Conservation (phyloP, 164 flowering plant species). For the Liquidambar formosana region DNA sequence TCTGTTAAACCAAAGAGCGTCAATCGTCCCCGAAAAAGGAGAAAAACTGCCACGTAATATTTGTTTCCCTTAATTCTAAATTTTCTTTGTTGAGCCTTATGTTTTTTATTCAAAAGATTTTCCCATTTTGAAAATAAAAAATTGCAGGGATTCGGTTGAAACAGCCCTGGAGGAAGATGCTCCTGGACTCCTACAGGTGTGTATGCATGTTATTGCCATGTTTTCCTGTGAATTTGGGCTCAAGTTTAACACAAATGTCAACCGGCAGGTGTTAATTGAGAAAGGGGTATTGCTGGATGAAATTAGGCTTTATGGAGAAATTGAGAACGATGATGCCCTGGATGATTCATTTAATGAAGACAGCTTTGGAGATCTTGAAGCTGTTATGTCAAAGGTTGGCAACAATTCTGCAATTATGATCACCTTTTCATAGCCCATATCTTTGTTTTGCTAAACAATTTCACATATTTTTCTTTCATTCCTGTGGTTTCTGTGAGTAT, state of each 20-base stretch:
- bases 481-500: background rate
- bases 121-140: constrained; percentile 1
- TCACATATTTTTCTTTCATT: background rate
- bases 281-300: constrained; percentile 74
- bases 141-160: constrained; percentile 71
- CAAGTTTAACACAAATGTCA: constrained; percentile 1
- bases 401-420: background rate
- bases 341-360: constrained; percentile 52
- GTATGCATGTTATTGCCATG: background rate
- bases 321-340: constrained; percentile 45
- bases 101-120: background rate
- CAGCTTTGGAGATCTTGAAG: constrained; percentile 76
- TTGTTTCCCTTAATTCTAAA: background rate
- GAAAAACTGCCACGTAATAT: constrained; percentile 70
- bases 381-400: constrained; percentile 71
- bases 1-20: constrained; percentile 28
- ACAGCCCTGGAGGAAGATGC: constrained; percentile 95
- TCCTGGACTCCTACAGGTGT: constrained; percentile 89
- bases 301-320: constrained; percentile 76
- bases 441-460: background rate
- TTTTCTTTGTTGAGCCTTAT: background rate
- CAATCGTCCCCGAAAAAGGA: constrained; percentile 52
- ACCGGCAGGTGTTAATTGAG: constrained; percentile 60
- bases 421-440: background rate
- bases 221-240: background rate